Evolutionary conservation across 1,139 yeast genomes (phyloP), one percentile per base, ranked within the genome.

Genomic region (Scheffersomyces insectosa): DNA sequence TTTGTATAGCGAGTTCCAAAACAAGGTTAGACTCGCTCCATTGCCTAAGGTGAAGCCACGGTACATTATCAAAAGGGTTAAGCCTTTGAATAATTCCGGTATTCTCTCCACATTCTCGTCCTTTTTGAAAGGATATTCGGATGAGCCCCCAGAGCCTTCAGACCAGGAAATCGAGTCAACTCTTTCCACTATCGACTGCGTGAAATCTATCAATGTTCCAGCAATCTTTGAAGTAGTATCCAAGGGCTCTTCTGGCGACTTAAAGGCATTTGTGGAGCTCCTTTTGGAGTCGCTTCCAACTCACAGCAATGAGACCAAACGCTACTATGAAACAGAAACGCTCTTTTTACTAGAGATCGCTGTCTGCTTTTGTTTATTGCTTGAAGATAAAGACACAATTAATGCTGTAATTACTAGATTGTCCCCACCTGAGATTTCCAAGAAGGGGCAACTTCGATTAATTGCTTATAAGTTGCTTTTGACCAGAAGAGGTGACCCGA

Each of bases 121-220:
- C 0, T 91, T 90, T 57, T 77, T 95, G 63, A 88, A 95, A 52
- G 95, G 97, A 12, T 82, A 85, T 47, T 75, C 86, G 0, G 97
- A 90, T 54, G 95, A 88, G 33, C 84, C 88, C 2, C 85, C 88
- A 6, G 97, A 91, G 60, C 99, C 99, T 3, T 80, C 95, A 1
- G 95, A 87, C 45, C 96, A 87, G 54, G 98, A 91, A 56, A 84
- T 95, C 39, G 97, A 90, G 49, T 79, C 89, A 2, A 87, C 98
- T 0, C 65, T 86, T 20, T 84, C 90, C 4, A 85, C 97, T 0
- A 68, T 86, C 44, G 96, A 91, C 52, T 91, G 97, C 59, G 75
- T 90, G 42, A 80, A 79, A 43, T 80, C 90, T 1, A 79, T 91
- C 48, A 78, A 78, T 38, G 66, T 89, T 9, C 66, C 78, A 1